Evolutionary conservation across 805 yeast species (phyloP), one percentile per base, ranked within the genome.

Genomic region (Groenewaldozyma salmanticensis): DNA sequence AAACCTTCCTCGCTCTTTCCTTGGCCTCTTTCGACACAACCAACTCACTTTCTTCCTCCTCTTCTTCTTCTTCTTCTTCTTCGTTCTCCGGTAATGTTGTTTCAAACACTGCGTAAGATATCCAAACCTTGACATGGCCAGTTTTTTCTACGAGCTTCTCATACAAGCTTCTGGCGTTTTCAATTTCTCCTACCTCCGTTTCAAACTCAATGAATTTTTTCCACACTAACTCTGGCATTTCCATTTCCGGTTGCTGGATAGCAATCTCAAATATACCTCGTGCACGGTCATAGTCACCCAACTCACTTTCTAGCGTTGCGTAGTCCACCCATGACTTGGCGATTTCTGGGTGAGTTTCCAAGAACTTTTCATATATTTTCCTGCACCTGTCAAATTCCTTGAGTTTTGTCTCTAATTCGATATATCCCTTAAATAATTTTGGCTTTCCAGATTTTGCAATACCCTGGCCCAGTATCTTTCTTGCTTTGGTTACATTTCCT

Each of bases 361-460:
- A 47, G 62, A 72, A 74, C 52, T 75, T 78, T 48, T 79, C 83
- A 55, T 76, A 86, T 2, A 92, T 53, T 55, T 65, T 76, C 24
- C 97, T 64, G 5, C 81, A 87, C 27, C 96, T 62, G 45, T 81
- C 94, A 67, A 82, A 82, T 52, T 87, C 92, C 29, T 81, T 82
- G 35, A 88, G 57, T 40, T 67, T 63, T 31, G 64, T 65, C 55
- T 90, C 96, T 27, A 87, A 48, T 1, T 62, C 65, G 36, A 90
- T 79, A 59, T 92, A 92, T 45, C 67, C 67, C 46, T 63, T 65
- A 54, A 80, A 77, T 0, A 84, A 59, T 39, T 74, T 74, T 1
- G 61, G 64, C 52, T 77, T 79, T 0, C 51, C 49, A 34, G 73
- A 70, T 35, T 68, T 61, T 0, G 95, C 96, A 16, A 90, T 66